These are phyloP conservation scores for Saraca asoca DNA, from an alignment of 331 rosid species.

Conservation along the genomic window DNA sequence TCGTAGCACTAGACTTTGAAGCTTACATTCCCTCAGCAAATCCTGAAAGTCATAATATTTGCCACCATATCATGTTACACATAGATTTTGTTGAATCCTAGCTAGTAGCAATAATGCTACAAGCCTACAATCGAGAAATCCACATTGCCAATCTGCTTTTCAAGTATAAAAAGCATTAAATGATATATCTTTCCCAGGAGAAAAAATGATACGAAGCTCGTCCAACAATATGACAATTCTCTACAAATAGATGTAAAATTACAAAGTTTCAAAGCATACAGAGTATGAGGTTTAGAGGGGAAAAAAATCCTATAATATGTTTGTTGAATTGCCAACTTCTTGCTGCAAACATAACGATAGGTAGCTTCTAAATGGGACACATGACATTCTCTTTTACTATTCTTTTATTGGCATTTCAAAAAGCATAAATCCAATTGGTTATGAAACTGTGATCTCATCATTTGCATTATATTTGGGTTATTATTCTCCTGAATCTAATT, in stretches of 20 bases:
- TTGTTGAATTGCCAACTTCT: conserved; percentile 8
- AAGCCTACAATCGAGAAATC: neutral
- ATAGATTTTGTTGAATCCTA: too few species aligned
- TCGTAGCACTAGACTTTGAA: conserved; percentile 60
- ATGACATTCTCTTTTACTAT: too few species aligned
- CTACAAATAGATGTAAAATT: neutral
- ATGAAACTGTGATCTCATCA: too few species aligned
- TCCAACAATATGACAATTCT: neutral
- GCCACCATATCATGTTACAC: conserved; percentile 20
- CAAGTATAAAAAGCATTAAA: neutral
- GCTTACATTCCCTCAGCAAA: conserved; percentile 67
- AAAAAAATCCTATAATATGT: conserved; percentile 9
- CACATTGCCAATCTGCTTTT: neutral
- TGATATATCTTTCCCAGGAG: neutral
- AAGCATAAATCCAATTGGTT: too few species aligned
- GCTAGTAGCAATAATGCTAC: neutral
- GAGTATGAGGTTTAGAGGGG: conserved; percentile 8
- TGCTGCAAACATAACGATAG: neutral
- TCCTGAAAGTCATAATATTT: conserved; percentile 54
- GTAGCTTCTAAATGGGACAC: too few species aligned
- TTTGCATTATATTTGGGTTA: too few species aligned
- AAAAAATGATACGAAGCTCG: neutral
- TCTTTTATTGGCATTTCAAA: too few species aligned
- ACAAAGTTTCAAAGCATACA: conserved; percentile 24
- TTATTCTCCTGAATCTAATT: conserved; percentile 21